These are phyloP conservation scores for Podaxis rugospora DNA, from an alignment of 768 basidiomycete genomes.

Conservation along the genomic window DNA sequence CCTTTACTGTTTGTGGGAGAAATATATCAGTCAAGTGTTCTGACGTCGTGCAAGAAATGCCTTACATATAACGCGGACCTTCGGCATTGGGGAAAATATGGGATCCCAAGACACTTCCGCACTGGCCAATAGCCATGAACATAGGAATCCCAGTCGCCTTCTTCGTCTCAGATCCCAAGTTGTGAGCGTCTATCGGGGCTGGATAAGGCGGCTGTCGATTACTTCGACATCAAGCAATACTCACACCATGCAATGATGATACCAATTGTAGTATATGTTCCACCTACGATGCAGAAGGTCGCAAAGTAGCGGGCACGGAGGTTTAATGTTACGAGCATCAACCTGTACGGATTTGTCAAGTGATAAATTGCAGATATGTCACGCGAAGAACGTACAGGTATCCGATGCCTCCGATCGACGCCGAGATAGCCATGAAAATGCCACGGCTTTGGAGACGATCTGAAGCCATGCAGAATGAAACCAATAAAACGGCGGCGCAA, in stretches of 20 bases:
- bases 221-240: constrained; percentile 19
- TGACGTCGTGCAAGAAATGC: not conserved
- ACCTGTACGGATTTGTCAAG: constrained; percentile 24
- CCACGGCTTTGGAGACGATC: constrained; percentile 64
- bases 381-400: constrained; percentile 47
- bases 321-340: constrained; percentile 52
- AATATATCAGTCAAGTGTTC: not conserved
- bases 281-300: constrained; percentile 70
- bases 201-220: not conserved
- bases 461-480: constrained; percentile 54
- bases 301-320: constrained; percentile 71
- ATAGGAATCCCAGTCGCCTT: constrained; percentile 71
- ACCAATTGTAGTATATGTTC: constrained; percentile 75
- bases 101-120: constrained; percentile 72
- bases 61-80: constrained; percentile 60
- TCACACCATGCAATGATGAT: constrained; percentile 75
- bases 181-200: constrained; percentile 53
- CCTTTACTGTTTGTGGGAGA: constrained; percentile 40
- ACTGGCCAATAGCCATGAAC: constrained; percentile 79
- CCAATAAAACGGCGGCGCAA: constrained; percentile 60
- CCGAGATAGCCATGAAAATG: constrained; percentile 39
- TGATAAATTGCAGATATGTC: not conserved
- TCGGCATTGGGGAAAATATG: constrained; percentile 65
- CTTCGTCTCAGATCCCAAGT: constrained; percentile 75
- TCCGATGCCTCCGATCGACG: constrained; percentile 48